Base-by-base conservation (phyloP, 2,329 filamentous ascomycete genomes). In the Fusarium sulawesiense region DNA sequence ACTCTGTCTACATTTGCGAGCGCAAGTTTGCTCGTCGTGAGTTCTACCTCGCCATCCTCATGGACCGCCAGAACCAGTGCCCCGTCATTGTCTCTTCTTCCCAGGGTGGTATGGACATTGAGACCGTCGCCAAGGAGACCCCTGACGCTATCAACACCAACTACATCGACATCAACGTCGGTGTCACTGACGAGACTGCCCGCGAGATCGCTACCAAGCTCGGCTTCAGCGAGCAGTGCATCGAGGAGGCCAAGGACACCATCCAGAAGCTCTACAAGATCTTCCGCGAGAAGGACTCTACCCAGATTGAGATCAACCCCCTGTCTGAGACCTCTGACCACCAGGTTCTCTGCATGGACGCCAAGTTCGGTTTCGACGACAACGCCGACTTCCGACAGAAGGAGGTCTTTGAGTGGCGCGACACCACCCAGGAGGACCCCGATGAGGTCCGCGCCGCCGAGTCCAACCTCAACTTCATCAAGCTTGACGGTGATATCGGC, bases 281-380 rank as follows among this genome's bases (percentile, higher is more conserved):
- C 84, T 99, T 99, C 88, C 90, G 92, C 86, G 96, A 99, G 87
- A 97, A 93, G 86, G 96, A 99, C 83, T 93, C 95, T 63, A 99
- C 96, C 68, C 96, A 99, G 86, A 98, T 99, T 79, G 96, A 99
- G 86, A 99, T 99, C 87, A 99, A 99, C 89, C 96, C 96, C 69
- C 90, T 99, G 50, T 97, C 94, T 57, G 96, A 99, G 88, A 99
- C 96, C 69, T 97, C 93, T 56, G 96, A 99, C 84, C 95, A 98
- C 88, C 89, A 97, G 85, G 96, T 99, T 60, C 89, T 99, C 78
- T 97, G 94, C 85, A 99, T 99, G 96, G 96, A 99, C 81, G 96
- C 96, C 83, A 99, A 99, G 88, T 93, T 99, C 77, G 92, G 91
- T 79, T 99, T 99, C 81, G 96, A 99, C 81, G 96, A 99, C 88